Percentiles rank a stretch among this genome's conserved stretches.
Evolutionary conservation across 768 basidiomycete genomes (phyloP).

Genomic region (Lenzites betulinus): DNA sequence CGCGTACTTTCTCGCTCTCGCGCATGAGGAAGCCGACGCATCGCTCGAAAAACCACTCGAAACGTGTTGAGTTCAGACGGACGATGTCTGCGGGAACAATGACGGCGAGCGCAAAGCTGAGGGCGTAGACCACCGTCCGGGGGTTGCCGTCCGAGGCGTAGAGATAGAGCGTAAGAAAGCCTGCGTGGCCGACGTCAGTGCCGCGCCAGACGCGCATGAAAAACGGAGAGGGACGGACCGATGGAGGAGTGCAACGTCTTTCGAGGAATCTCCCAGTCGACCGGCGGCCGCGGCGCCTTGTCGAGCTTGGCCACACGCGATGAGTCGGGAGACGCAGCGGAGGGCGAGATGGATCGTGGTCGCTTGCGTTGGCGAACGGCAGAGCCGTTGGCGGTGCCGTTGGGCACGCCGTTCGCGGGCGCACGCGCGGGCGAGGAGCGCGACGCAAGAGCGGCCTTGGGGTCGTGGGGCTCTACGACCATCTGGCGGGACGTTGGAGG

Average conservation of each 20-base stretch:
- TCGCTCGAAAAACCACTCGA: constrained; percentile 72
- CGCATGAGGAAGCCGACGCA: constrained; percentile 85
- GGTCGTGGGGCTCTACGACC: constrained; percentile 4
- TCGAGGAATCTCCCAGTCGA: constrained; percentile 91
- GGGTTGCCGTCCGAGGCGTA: constrained; percentile 52
- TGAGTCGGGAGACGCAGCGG: not conserved
- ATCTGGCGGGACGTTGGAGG: constrained; percentile 10
- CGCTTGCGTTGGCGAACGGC: constrained; percentile 16
- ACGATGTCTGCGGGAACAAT: constrained; percentile 77
- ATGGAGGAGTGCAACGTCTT: constrained; percentile 89
- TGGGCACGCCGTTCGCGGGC: constrained; percentile 3
- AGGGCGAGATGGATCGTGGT: not conserved
- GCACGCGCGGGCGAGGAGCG: not conserved
- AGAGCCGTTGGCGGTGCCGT: constrained; percentile 3
- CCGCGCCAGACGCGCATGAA: not conserved
- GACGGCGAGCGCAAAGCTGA: constrained; percentile 66
- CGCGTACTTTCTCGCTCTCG: constrained; percentile 74
- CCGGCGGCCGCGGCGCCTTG: constrained; percentile 7
- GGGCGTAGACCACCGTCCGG: constrained; percentile 54
- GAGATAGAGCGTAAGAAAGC: constrained; percentile 64
- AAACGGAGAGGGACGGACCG: constrained; percentile 49
- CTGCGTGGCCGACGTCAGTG: constrained; percentile 35
- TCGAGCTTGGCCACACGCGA: not conserved
- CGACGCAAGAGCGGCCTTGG: not conserved
- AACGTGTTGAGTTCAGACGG: constrained; percentile 62